A percentile compares a stretch with the other conserved stretches of the same genome.
Conservation (phyloP, 352 stramenopile genomes). For the Blastocystis sp. region DNA sequence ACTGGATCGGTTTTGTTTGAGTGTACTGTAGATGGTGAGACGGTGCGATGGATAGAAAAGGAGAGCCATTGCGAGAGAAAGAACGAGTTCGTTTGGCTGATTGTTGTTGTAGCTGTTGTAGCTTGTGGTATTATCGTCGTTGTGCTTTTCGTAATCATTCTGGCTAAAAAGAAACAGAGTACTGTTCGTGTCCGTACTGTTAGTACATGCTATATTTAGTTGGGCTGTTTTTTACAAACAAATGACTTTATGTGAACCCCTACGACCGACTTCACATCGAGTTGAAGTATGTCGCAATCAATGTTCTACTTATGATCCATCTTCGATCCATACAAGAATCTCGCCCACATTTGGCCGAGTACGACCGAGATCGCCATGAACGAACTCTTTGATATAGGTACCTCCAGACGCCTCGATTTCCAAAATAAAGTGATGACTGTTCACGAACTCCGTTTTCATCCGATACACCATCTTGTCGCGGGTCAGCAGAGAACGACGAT, state of each 20-base stretch:
- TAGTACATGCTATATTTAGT: neutral
- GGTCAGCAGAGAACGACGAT: slow-evolving; percentile 86
- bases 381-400: slow-evolving; percentile 99
- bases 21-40: neutral
- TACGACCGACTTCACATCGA: slow-evolving; percentile 86
- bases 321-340: slow-evolving; percentile 71
- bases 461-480: slow-evolving; percentile 77
- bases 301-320: neutral
- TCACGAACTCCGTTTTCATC: slow-evolving; percentile 74
- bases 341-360: slow-evolving; percentile 87
- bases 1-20: neutral
- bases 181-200: neutral
- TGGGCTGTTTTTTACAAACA: neutral
- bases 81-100: neutral
- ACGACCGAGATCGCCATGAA: slow-evolving; percentile 92
- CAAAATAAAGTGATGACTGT: slow-evolving; percentile 91
- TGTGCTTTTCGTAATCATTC: neutral
- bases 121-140: neutral
- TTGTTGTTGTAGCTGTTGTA: neutral
- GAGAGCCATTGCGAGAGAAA: neutral
- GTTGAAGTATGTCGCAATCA: slow-evolving; percentile 84
- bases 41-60: neutral
- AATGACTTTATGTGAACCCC: slow-evolving; percentile 63
- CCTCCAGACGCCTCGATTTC: slow-evolving; percentile 85
- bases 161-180: neutral